Base-by-base conservation (phyloP, 2,329 filamentous ascomycete species). In the Claviceps quebecensis region DNA sequence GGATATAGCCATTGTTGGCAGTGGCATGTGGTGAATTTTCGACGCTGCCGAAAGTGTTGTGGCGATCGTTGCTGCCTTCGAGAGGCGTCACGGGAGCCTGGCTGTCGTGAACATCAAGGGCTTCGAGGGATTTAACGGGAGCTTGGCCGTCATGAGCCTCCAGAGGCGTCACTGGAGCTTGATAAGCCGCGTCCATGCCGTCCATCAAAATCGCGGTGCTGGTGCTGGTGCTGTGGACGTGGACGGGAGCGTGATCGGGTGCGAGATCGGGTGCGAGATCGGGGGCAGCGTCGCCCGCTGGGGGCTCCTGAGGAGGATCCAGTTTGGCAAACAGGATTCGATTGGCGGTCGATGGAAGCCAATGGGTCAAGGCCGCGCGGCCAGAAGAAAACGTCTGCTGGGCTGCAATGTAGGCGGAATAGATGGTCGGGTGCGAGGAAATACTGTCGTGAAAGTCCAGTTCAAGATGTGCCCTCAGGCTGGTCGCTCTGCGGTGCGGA, bases 231-330 rank as follows among this genome's bases (percentile, higher is more conserved):
- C 43, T n/a, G 4, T 16, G 16, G 23, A 4, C 9, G 22, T 45
- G 23, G 6, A 40, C 14, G 26, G 26, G 26, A 29, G 26, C 29
- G 29, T 34, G 29, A 4, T 11, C 29, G 29, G 29, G 9, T 11
- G 50, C 44, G 34, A 52, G 29, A 4, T 11, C 29, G 29, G 29
- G 9, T 11, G 50, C 44, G 34, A 52, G 52, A 54, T 56, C 47
- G 45, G 57, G 55, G 54, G 56, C 58, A 55, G 56, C 49, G 45
- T 57, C 59, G 54, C 60, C 59, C 48, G 52, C 59, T 53, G 60
- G 58, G 48, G 51, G 53, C 52, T 60, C 58, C 50, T 66, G 72
- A 54, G 72, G 72, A 56, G 71, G 72, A 74, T 80, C 76, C 75
- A 78, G 72, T 55, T 63, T 73, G 68, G 57, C 58, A 51, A 54